A percentile compares a stretch with the other conserved stretches of the same genome.
These are phyloP conservation scores for Fomitopsis pulvina DNA, from an alignment of 768 basidiomycete species.

Conservation along the genomic window DNA sequence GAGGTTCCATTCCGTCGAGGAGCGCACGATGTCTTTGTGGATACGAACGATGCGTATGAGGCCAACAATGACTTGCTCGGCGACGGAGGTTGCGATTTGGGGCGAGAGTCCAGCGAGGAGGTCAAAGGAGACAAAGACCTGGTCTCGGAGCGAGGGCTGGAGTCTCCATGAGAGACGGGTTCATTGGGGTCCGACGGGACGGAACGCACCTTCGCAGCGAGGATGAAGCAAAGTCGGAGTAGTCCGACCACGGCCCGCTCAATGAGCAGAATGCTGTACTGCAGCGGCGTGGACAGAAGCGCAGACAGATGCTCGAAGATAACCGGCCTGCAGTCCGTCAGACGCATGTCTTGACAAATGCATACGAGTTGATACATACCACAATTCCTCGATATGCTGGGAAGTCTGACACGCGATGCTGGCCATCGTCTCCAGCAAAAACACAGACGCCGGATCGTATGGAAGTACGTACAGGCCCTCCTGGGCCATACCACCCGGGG, in stretches of 20 bases:
- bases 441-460: constrained; percentile 94
- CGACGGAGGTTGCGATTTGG: constrained; percentile 71
- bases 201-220: constrained; percentile 68
- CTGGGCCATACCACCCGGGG: constrained; percentile 25
- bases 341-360: background rate
- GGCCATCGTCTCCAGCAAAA: constrained; percentile 91
- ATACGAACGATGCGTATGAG: constrained; percentile 74
- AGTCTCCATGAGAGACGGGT: background rate
- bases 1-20: constrained; percentile 94
- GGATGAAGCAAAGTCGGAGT: constrained; percentile 73
- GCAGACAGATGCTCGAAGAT: constrained; percentile 90
- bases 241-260: constrained; percentile 91
- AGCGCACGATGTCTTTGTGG: constrained; percentile 71
- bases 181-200: background rate
- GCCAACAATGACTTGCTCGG: constrained; percentile 88
- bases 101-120: constrained; percentile 76
- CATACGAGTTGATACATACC: constrained; percentile 41
- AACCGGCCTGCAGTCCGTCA: constrained; percentile 60
- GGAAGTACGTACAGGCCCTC: constrained; percentile 55
- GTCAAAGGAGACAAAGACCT: constrained; percentile 92
- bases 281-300: constrained; percentile 65
- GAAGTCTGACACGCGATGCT: constrained; percentile 77
- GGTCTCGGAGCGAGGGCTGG: constrained; percentile 81
- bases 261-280: constrained; percentile 86
- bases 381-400: constrained; percentile 79